Conservation (phyloP, 371 early-diverging fungal genomes). For the Circinella umbellata region DNA sequence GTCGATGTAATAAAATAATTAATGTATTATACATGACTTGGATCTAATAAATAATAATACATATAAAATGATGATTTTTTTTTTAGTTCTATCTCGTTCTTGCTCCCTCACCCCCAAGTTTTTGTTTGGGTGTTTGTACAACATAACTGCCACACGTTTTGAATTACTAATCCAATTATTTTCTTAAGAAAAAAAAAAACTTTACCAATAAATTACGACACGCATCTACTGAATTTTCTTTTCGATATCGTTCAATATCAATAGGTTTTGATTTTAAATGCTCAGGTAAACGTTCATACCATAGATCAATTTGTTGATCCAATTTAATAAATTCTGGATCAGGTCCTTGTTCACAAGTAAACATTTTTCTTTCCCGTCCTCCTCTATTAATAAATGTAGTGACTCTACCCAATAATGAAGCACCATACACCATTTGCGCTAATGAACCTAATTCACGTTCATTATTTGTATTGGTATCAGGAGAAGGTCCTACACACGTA, state of each 20-base stretch:
- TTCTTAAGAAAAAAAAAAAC: background rate
- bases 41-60: conserved; percentile 5
- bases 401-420: conserved; percentile 47
- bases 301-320: conserved; percentile 47
- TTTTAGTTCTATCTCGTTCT: background rate
- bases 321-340: conserved; percentile 51
- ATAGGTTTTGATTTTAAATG: conserved; percentile 46
- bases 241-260: conserved; percentile 30
- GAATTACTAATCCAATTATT: too few relatives aligned
- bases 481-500: conserved; percentile 18
- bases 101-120: too few relatives aligned
- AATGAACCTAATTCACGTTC: conserved; percentile 21
- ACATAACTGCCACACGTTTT: background rate
- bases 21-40: conserved; percentile 58
- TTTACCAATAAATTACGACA: conserved; percentile 31
- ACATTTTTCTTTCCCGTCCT: conserved; percentile 29
- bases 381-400: conserved; percentile 57
- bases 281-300: conserved; percentile 49
- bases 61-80: too few relatives aligned
- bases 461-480: background rate
- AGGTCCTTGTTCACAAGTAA: conserved; percentile 38
- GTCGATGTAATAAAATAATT: conserved; percentile 57
- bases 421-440: conserved; percentile 29
- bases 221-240: conserved; percentile 16
- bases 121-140: too few relatives aligned